A percentile compares a stretch with the other conserved stretches of the same genome.
Conservation (phyloP, 2,329 filamentous ascomycete species). For the Beauveria sp. region DNA sequence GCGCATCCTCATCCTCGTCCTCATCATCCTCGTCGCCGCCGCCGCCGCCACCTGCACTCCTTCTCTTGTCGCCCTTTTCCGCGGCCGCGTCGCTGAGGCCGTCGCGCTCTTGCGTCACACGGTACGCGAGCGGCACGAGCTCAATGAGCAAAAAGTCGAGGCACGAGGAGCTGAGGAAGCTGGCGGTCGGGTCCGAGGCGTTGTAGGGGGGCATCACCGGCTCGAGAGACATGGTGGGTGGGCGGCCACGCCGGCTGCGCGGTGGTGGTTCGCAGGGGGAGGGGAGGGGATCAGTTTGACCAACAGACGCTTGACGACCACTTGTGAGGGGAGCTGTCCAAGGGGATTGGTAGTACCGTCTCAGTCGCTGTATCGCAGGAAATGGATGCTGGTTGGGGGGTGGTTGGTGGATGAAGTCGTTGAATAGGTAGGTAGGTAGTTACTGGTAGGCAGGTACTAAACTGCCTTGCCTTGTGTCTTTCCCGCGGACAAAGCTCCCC, state of each 20-base stretch:
- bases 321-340: not conserved
- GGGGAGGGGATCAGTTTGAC: no score
- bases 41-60: conserved; percentile 12
- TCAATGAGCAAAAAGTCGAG: conserved; percentile 95
- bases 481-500: no score
- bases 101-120: conserved; percentile 68
- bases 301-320: not conserved
- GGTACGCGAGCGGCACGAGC: conserved; percentile 87
- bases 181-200: conserved; percentile 64
- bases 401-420: not conserved
- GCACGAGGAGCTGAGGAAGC: conserved; percentile 74
- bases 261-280: not conserved
- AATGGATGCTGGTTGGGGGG: not conserved
- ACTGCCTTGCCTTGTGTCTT: no score
- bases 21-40: not conserved
- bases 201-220: conserved; percentile 60
- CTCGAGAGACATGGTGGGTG: conserved; percentile 61
- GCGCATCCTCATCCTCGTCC: not conserved
- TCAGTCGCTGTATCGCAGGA: not conserved
- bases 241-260: not conserved
- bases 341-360: not conserved
- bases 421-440: not conserved
- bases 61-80: not conserved
- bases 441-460: no score
- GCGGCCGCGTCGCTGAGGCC: conserved; percentile 31